Percentiles rank a stretch among this genome's conserved stretches.
Evolutionary conservation across 1,139 yeast species (phyloP).

Genomic region (Geotrichum macrosporum): DNA sequence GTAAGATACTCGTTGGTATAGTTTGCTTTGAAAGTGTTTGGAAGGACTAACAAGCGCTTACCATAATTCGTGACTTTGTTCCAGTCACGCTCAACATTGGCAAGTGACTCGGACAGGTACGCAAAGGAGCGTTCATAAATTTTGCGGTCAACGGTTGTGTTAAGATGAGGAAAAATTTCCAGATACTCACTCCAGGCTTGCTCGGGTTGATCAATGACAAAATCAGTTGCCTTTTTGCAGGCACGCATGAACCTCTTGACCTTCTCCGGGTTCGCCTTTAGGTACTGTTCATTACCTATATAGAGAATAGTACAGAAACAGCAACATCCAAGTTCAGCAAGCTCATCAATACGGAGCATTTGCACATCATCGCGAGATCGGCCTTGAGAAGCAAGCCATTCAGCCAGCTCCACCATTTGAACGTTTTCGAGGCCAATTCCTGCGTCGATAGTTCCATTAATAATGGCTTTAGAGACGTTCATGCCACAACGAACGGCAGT

Average conservation of each 20-base stretch:
- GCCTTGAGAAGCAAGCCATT: constrained; percentile 46
- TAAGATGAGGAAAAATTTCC: constrained; percentile 49
- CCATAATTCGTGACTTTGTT: constrained; percentile 53
- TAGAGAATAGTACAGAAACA: constrained; percentile 56
- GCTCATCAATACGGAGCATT: constrained; percentile 54
- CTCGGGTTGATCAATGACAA: constrained; percentile 44
- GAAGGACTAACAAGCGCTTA: constrained; percentile 51
- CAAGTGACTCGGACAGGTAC: constrained; percentile 50
- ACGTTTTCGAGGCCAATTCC: constrained; percentile 58
- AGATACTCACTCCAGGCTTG: constrained; percentile 48
- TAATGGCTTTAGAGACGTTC: constrained; percentile 55
- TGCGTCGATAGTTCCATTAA: constrained; percentile 54
- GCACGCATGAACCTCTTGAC: constrained; percentile 47
- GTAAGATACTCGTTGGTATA: constrained; percentile 50
- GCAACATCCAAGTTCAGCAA: constrained; percentile 58
- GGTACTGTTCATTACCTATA: constrained; percentile 51
- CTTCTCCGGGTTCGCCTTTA: constrained; percentile 49
- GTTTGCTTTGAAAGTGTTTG: constrained; percentile 48
- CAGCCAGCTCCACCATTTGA: constrained; percentile 56
- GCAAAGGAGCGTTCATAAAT: constrained; percentile 54
- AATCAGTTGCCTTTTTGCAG: constrained; percentile 50
- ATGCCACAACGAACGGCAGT: constrained; percentile 60
- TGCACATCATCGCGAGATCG: constrained; percentile 48
- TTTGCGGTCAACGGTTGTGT: constrained; percentile 43
- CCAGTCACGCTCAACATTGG: constrained; percentile 57